Base-by-base conservation (phyloP, 78 protist species). In the Dictyostelium discoideum region DNA sequence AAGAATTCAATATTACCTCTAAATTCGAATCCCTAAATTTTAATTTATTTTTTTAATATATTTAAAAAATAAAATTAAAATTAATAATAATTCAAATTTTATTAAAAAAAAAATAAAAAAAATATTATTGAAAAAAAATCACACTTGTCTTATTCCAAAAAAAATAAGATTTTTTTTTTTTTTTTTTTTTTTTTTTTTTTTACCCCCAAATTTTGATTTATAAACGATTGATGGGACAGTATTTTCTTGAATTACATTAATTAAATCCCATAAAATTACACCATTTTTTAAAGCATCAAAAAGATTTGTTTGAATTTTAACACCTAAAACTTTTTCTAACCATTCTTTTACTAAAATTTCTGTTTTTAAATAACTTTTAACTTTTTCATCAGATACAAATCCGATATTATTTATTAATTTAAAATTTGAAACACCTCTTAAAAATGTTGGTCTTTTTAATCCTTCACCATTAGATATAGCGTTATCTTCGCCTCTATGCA, bases 221-320 rank as follows among this genome's bases (percentile, higher is more conserved):
- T 85, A 57, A n/a, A 78, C 57, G 5, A 87, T 79, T 26, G 67
- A 78, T 79, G 86, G 86, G 0, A 87, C 86, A 1, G 60, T 79
- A 42, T 76, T 76, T 40, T 10, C 57, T 24, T 42, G 40, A 14
- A 87, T 77, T 11, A 67, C 18, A 44, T 87, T 87, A 0, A 84
- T 73, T 8, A 79, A 26, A 65, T 60, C 24, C 44, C 93, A 77
- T 42, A 87, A 11, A 2, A 44, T 85, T 2, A 87, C 29, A 79
- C 93, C 93, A 87, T 72, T 87, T 24, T 46, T 54, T 22, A 87
- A 76, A n/a, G 84, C 20, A 44, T 63, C 86, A 18, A 63, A 60
- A 44, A 87, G 48, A 13, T 26, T 57, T 29, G 48, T 85, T n/a
- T 44, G 29, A 24, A 79, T 6, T 16, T 60, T 39, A 26, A 79